Evolutionary conservation across 1,284 basidiomycete species (phyloP).

Genomic region (Cutaneotrichosporon curvatum): DNA sequence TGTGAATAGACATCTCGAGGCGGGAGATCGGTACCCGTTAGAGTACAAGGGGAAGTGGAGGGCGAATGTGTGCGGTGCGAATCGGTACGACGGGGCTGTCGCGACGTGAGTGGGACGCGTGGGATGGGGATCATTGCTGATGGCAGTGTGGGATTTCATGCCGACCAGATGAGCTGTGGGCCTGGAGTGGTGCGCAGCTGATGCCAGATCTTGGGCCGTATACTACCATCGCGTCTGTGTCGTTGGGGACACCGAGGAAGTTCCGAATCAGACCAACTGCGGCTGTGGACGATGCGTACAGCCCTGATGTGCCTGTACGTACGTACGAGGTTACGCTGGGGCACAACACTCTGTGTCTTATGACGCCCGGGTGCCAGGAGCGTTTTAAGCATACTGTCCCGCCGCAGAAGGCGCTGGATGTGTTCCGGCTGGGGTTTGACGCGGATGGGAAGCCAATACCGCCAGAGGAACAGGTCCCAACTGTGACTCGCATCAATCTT

Average conservation of each 20-base stretch:
- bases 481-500: constrained; percentile 74
- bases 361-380: constrained; percentile 88
- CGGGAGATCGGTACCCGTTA: constrained; percentile 57
- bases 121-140: background rate
- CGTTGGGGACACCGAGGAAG: constrained; percentile 68
- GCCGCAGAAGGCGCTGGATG: constrained; percentile 64
- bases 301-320: constrained; percentile 55
- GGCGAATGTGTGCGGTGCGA: constrained; percentile 85
- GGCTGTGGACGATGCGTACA: constrained; percentile 38
- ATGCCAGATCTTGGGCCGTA: constrained; percentile 70
- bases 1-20: constrained; percentile 66
- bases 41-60: constrained; percentile 75
- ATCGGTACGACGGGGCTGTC: constrained; percentile 75
- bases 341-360: constrained; percentile 84
- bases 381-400: constrained; percentile 70
- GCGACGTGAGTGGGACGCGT: constrained; percentile 48
- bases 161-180: constrained; percentile 53
- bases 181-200: constrained; percentile 3
- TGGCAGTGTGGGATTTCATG: constrained; percentile 70
- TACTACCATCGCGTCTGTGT: constrained; percentile 85
- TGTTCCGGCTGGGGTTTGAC: constrained; percentile 59
- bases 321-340: constrained; percentile 76
- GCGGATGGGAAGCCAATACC: constrained; percentile 21
- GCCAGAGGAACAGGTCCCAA: constrained; percentile 41
- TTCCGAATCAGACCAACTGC: constrained; percentile 60